Evolutionary conservation across 176 grass and related monocot species (phyloP).

Genomic region (Puya raimondii): DNA sequence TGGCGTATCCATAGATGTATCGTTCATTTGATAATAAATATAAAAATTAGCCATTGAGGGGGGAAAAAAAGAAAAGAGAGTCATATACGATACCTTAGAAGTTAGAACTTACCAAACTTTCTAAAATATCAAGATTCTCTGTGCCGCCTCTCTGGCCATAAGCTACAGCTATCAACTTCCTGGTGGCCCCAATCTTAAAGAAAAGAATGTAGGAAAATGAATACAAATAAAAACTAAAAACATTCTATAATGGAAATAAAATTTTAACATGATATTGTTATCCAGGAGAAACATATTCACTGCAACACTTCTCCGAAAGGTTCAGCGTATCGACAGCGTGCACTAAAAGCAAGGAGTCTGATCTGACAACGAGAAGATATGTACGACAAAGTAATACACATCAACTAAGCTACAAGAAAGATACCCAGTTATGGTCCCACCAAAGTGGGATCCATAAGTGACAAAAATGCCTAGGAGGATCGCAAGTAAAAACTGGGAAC

Average conservation of each 20-base stretch:
- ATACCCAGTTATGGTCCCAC: too few relatives aligned
- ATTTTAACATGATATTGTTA: neutral
- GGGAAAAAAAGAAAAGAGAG: too few relatives aligned
- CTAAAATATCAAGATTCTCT: slow-evolving; percentile 70
- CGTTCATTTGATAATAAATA: too few relatives aligned
- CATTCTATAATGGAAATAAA: slow-evolving; percentile 6
- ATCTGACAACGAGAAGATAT: too few relatives aligned
- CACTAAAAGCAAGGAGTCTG: too few relatives aligned
- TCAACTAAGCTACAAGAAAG: too few relatives aligned
- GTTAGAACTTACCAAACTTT: slow-evolving; percentile 72
- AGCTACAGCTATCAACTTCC: slow-evolving; percentile 62
- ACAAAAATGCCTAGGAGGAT: neutral
- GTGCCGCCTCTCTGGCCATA: slow-evolving; percentile 81
- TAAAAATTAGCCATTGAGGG: neutral
- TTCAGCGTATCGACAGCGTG: too few relatives aligned
- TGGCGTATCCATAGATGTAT: too few relatives aligned
- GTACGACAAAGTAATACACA: too few relatives aligned
- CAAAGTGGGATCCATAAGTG: too few relatives aligned
- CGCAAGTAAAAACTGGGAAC: neutral
- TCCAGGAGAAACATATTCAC: neutral
- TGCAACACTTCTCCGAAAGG: too few relatives aligned
- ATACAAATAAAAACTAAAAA: slow-evolving; percentile 11
- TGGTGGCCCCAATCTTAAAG: slow-evolving; percentile 63
- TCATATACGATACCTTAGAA: neutral
- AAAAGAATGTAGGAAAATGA: neutral